Evolutionary conservation across 2,329 filamentous ascomycete species (phyloP).

Genomic region (Fusarium newnesense): DNA sequence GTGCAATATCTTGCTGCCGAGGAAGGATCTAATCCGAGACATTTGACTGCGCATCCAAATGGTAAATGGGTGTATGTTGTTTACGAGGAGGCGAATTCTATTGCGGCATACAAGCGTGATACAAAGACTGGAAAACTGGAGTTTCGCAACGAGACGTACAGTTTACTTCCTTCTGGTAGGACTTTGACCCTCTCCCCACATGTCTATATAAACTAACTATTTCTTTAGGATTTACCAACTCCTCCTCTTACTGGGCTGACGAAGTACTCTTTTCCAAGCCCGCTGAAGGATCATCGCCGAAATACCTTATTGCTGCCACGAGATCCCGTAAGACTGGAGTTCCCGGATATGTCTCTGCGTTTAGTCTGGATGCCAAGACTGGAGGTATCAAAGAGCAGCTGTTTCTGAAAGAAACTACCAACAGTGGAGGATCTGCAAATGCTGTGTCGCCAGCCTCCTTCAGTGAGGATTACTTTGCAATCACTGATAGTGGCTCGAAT

Average conservation of each 20-base stretch:
- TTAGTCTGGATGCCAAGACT: neutral
- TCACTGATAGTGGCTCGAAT: neutral
- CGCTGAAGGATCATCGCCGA: neutral
- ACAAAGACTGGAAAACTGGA: neutral
- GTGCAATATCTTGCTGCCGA: neutral
- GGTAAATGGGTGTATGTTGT: neutral
- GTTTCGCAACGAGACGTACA: neutral
- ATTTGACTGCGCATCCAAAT: neutral
- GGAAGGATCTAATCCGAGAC: neutral
- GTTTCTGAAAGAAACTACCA: neutral
- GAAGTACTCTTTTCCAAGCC: neutral
- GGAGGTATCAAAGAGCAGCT: neutral
- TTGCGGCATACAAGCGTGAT: neutral
- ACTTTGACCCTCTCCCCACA: accelerated
- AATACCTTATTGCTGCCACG: neutral
- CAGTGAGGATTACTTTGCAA: neutral
- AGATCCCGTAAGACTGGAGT: neutral
- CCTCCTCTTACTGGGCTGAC: neutral
- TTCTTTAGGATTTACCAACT: neutral
- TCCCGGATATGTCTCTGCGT: neutral
- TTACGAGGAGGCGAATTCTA: neutral
- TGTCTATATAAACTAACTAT: accelerated
- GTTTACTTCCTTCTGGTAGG: neutral
- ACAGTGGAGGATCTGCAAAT: neutral
- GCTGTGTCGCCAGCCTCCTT: neutral